Conservation (phyloP, 192 early-diverging fungal species). For the Entrophospora sp. region DNA sequence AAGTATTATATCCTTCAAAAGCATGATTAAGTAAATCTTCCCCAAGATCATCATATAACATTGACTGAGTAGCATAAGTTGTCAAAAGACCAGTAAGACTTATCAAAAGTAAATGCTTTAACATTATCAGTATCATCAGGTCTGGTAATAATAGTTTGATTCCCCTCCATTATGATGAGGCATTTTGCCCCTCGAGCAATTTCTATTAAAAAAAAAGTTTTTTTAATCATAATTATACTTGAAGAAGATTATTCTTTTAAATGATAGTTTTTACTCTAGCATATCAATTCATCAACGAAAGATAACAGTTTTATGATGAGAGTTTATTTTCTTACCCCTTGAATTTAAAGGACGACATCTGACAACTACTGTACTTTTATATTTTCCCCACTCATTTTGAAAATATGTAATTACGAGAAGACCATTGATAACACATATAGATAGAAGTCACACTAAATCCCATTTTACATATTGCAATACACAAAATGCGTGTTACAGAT, state of each 20-base stretch:
- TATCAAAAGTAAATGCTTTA: slow-evolving; percentile 77
- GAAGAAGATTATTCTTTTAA: no score
- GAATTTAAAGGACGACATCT: slow-evolving; percentile 71
- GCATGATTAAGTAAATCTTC: slow-evolving; percentile 74
- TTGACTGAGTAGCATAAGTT: slow-evolving; percentile 65
- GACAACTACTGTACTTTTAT: slow-evolving; percentile 72
- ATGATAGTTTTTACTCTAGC: no score
- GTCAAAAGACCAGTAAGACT: slow-evolving; percentile 83
- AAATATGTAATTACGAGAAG: no score
- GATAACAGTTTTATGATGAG: no score
- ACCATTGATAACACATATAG: no score
- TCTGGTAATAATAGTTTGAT: slow-evolving; percentile 57
- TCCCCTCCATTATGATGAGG: slow-evolving; percentile 65
- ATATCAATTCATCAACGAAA: no score
- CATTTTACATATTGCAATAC: no score
- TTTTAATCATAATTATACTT: no score
- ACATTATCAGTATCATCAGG: slow-evolving; percentile 36
- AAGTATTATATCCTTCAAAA: slow-evolving; percentile 84
- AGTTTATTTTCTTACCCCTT: slow-evolving; percentile 49
- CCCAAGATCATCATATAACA: slow-evolving; percentile 70
- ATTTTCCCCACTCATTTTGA: slow-evolving; percentile 37
- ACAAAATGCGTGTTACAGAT: no score
- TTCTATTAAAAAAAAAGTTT: slow-evolving; percentile 30
- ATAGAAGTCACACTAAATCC: no score
- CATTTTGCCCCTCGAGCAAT: slow-evolving; percentile 51